Percentiles rank a stretch among this genome's conserved stretches.
These are phyloP conservation scores for Cucumis cinereus DNA, from an alignment of 306 rosid genomes.

Conservation along the genomic window DNA sequence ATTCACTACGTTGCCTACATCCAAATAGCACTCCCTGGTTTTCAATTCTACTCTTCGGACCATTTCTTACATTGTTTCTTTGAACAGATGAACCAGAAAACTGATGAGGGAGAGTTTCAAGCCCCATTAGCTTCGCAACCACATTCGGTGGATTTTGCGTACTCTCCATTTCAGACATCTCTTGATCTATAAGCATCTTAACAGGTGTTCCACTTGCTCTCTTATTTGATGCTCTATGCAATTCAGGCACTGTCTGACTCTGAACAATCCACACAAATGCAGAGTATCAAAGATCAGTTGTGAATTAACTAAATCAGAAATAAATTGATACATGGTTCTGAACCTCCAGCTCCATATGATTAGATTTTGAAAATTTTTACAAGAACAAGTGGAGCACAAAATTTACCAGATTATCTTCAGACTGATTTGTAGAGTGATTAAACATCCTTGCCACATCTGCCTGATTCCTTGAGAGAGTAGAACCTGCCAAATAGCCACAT, in stretches of 20 bases:
- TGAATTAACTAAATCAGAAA: background rate
- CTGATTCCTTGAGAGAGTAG: conserved; percentile 48
- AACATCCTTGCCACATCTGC: conserved; percentile 36
- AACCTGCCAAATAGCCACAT: conserved; percentile 30
- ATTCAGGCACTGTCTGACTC: conserved; percentile 18
- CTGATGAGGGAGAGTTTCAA: conserved; percentile 51
- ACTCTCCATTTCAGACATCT: conserved; percentile 55
- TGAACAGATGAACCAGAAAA: conserved; percentile 39
- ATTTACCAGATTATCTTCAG: conserved; percentile 66
- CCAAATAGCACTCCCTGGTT: conserved; percentile 30
- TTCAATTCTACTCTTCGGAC: conserved; percentile 21
- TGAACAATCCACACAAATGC: conserved; percentile 3
- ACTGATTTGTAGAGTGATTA: conserved; percentile 44
- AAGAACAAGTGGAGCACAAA: background rate
- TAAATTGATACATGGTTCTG: background rate
- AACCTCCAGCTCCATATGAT: background rate
- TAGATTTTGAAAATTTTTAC: background rate
- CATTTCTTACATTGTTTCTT: conserved; percentile 33
- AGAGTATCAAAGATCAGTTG: background rate
- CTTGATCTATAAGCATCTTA: conserved; percentile 68
- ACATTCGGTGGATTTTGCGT: conserved; percentile 54
- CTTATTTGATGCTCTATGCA: conserved; percentile 38
- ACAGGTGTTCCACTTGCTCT: conserved; percentile 45
- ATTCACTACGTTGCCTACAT: conserved; percentile 39
- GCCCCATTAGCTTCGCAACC: conserved; percentile 95